These are phyloP conservation scores for Avena atlantica DNA, from an alignment of 176 grass and related monocot genomes.

Conservation along the genomic window DNA sequence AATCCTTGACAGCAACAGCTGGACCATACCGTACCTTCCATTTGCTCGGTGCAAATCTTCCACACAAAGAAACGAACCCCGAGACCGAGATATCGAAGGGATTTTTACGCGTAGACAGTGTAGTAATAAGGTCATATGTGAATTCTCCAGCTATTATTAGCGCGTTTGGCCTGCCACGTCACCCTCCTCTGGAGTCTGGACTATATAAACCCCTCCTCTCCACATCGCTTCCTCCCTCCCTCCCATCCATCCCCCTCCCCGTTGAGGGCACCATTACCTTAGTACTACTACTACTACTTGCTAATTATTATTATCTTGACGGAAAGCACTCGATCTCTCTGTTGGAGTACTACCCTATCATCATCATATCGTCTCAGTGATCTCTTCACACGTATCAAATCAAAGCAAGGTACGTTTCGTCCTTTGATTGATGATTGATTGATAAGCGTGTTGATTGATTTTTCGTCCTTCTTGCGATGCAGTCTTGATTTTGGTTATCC, in stretches of 20 bases:
- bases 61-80: neutral
- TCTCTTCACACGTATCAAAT: neutral
- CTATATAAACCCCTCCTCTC: slow-evolving; percentile 45
- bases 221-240: neutral
- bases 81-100: no score
- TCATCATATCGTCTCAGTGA: neutral
- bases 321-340: neutral
- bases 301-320: slow-evolving; percentile 29
- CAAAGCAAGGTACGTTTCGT: neutral
- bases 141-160: neutral
- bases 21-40: neutral
- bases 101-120: neutral
- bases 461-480: no score
- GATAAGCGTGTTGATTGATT: neutral
- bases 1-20: neutral
- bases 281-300: neutral
- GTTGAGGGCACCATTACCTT: neutral
- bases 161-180: neutral
- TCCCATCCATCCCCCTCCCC: neutral
- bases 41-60: neutral
- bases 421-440: neutral
- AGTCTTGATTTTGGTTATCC: neutral
- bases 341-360: neutral
- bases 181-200: neutral
- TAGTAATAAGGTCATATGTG: neutral